Evolutionary conservation across 75 land plant species (phyloP).

Genomic region (Azolla pinnata): DNA sequence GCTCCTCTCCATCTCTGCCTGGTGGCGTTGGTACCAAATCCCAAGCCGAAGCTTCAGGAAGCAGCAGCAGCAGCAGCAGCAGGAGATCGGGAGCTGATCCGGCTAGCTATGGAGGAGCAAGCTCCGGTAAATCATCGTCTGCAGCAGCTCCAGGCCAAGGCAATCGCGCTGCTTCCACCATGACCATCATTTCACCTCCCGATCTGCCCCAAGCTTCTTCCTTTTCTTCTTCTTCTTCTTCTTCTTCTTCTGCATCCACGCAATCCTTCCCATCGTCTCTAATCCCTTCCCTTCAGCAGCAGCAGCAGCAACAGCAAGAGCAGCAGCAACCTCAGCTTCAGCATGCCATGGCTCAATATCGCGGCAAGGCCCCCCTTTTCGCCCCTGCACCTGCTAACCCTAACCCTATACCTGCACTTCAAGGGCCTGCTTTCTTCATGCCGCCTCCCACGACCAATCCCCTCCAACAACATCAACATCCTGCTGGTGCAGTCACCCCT

Average conservation of each 20-base stretch:
- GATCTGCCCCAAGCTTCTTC: constrained; percentile 79
- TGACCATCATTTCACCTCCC: constrained; percentile 46
- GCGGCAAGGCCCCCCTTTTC: too few species aligned
- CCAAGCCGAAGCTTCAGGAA: neutral
- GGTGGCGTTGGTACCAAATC: constrained; percentile 17
- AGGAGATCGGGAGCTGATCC: too few species aligned
- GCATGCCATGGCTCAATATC: constrained; percentile 16
- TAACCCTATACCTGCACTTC: neutral
- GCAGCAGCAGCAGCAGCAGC: neutral
- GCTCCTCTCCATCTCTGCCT: neutral
- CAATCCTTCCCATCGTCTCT: neutral
- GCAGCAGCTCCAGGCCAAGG: constrained; percentile 17
- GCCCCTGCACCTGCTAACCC: constrained; percentile 11
- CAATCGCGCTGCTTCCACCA: constrained; percentile 11
- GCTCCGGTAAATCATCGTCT: constrained; percentile 25
- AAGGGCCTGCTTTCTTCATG: too few species aligned
- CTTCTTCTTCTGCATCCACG: neutral
- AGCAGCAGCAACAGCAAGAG: neutral
- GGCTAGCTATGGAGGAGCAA: too few species aligned
- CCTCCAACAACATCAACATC: too few species aligned
- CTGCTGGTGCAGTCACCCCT: too few species aligned
- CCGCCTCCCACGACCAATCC: too few species aligned
- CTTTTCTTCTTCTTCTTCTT: neutral
- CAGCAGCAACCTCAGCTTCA: neutral
- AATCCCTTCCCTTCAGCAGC: neutral